Evolutionary conservation across 164 flowering plant genomes (phyloP), one percentile per base, ranked within the genome.

Genomic region (Vitis vinifera): DNA sequence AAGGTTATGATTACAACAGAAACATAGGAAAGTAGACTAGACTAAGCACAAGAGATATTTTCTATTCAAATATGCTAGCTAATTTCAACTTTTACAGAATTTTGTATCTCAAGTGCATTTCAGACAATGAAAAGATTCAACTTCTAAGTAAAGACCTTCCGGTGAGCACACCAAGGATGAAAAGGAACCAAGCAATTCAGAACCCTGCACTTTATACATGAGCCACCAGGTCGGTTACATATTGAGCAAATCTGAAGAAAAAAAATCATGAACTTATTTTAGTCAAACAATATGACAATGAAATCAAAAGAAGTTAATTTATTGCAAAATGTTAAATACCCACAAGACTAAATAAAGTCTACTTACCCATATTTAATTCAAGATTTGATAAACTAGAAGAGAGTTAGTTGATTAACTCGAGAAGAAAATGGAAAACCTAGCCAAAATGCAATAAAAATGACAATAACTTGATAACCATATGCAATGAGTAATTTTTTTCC

Each of bases 161-260:
- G 84, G 71, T 85, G 91, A 16, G 89, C 91, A 83, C 91, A 88
- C 91, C 91, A 88, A 51, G 91, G 89, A 73, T 88, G 91, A 82
- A 88, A 88, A 23, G 55, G 70, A 61, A 79, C 73, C 63, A 75
- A 68, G 61, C 91, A 88, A 68, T 75, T 67, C 47, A 62, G 63
- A 74, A 85, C 83, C 66, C 88, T 77, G 77, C 91, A 88, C 75
- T 73, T 16, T 64, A 85, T 85, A 59, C 83, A 84, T 44, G 84
- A 80, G 55, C 91, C 91, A 68, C 89, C 91, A 3, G 83, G 72
- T 61, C 88, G 88, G 37, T 75, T 72, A 73, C 91, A 88, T 10
- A 88, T 67, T 44, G 85, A 88, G 73, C 91, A 88, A 57, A 81
- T 84, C 91, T 88, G 82, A 23, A 69, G 44, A 55, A 69, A 63